Base-by-base conservation (phyloP, 1,284 basidiomycete species). In the Xanthoconium separans region DNA sequence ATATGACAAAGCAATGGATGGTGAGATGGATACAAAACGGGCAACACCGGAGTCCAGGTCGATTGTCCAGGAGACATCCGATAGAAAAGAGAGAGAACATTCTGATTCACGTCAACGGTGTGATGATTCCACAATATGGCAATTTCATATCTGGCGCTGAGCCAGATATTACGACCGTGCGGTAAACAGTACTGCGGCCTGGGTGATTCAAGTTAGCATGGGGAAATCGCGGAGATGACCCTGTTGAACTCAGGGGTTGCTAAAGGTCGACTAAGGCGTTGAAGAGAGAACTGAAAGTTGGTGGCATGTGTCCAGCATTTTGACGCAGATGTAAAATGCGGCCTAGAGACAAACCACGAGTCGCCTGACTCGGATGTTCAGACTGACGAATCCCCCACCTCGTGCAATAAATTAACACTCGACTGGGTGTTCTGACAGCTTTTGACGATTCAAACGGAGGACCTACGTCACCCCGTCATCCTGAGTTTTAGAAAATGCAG, bases 381-480 rank as follows among this genome's bases (percentile, higher is more conserved):
- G 36, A 31, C 18, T 37, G 41, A 44, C 31, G 51, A 43, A 51
- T 53, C 18, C 47, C 42, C 43, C 30, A 41, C 55, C 47, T 46
- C 44, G 50, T 37, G 15, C 27, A 43, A 44, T 33, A 7, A 27
- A 51, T n/a, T 41, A 33, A 30, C 16, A 29, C 31, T 44, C 27
- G 36, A 27, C 42, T 9, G 7, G 9, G 11, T 16, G 13, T 42
- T 60, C 13, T 16, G n/a, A 16, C 39, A 12, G 22, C 36, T 37
- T 20, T 13, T 36, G 42, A 39, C 50, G 41, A 18, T 45, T 48
- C 58, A 55, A 44, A 51, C 39, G 30, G 22, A 50, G 64, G 64
- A 68, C 66, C 64, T 47, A 62, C 1, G 58, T 49, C 64, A 65
- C 66, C 65, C 51, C 5, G 44, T 51, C 43, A 65, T 65, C 18